Conservation (phyloP, 257 asterid genomes). For the Apocynum venetum region DNA sequence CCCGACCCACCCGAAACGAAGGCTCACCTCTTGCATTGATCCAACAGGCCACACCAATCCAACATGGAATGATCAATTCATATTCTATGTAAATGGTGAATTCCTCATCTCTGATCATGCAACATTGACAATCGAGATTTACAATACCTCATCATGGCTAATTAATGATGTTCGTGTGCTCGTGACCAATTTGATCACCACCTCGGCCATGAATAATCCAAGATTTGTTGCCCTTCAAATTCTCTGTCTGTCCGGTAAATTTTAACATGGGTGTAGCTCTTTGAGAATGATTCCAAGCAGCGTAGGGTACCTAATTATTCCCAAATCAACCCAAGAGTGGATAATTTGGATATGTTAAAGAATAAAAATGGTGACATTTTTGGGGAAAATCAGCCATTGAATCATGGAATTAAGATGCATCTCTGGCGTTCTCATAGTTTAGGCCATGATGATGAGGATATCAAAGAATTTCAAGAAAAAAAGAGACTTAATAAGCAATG, state of each 20-base stretch:
- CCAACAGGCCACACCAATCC: conserved; percentile 50
- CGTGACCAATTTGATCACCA: conserved; percentile 39
- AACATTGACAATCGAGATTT: conserved; percentile 51
- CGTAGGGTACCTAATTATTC: conserved; percentile 34
- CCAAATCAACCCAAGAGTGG: not conserved
- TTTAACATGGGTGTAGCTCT: conserved; percentile 69
- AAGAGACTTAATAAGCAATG: conserved; percentile 31
- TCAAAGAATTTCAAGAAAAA: conserved; percentile 36
- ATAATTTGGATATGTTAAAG: conserved; percentile 11
- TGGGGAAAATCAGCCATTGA: conserved; percentile 2
- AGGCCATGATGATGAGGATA: conserved; percentile 25
- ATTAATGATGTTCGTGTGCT: conserved; percentile 55
- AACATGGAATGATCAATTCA: conserved; percentile 67
- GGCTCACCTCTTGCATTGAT: conserved; percentile 46
- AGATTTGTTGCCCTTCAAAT: conserved; percentile 62
- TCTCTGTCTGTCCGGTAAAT: conserved; percentile 64
- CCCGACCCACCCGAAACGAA: conserved; percentile 46
- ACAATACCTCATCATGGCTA: conserved; percentile 55
- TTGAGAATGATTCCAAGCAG: conserved; percentile 20
- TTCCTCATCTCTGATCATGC: conserved; percentile 35
- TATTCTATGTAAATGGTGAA: conserved; percentile 45
- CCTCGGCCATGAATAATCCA: conserved; percentile 11
- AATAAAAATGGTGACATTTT: not conserved
- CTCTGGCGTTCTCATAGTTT: conserved; percentile 44
- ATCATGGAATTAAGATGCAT: conserved; percentile 24